Percentiles rank a stretch among this genome's conserved stretches.
phyloP scores from a whole-genome alignment of 352 stramenopile species.

The Blastocystis sp. region DNA sequence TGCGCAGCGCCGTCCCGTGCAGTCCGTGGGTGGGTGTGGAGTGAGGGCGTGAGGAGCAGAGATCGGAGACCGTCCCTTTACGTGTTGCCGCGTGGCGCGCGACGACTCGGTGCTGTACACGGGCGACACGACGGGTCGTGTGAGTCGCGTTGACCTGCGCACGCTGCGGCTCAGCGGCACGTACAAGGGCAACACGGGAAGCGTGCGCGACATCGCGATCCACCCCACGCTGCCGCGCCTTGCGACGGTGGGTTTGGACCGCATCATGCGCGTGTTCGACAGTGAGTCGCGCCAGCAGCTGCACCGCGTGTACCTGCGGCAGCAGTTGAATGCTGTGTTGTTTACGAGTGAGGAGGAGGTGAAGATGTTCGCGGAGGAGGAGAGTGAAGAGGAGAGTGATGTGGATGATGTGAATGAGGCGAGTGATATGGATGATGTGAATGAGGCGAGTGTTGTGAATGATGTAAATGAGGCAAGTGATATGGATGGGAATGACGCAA shows the following conservation, averaged over 20 bases:
- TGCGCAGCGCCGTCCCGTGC: constrained; percentile 79
- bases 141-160: constrained; percentile 83
- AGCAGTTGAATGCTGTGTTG: constrained; percentile 84
- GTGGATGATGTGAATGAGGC: constrained; percentile 74
- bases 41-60: neutral
- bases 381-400: constrained; percentile 49
- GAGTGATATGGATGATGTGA: too few relatives aligned
- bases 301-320: constrained; percentile 77
- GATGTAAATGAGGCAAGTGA: constrained; percentile 38
- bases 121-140: constrained; percentile 83
- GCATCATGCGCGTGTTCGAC: constrained; percentile 88
- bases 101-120: constrained; percentile 76
- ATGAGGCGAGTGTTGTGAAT: too few relatives aligned
- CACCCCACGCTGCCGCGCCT: constrained; percentile 85
- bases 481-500: constrained; percentile 60
- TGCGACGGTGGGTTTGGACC: constrained; percentile 85
- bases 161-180: constrained; percentile 81
- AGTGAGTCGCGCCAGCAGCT: constrained; percentile 75
- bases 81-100: constrained; percentile 1
- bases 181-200: constrained; percentile 83
- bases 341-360: constrained; percentile 80
- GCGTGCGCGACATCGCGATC: constrained; percentile 82
- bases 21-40: constrained; percentile 70
- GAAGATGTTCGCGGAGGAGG: constrained; percentile 70
- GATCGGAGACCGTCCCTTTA: constrained; percentile 64